Percentiles rank a stretch among this genome's conserved stretches.
These are phyloP conservation scores for Dionaea muscipula DNA, from an alignment of 179 eudicot species.

Conservation along the genomic window DNA sequence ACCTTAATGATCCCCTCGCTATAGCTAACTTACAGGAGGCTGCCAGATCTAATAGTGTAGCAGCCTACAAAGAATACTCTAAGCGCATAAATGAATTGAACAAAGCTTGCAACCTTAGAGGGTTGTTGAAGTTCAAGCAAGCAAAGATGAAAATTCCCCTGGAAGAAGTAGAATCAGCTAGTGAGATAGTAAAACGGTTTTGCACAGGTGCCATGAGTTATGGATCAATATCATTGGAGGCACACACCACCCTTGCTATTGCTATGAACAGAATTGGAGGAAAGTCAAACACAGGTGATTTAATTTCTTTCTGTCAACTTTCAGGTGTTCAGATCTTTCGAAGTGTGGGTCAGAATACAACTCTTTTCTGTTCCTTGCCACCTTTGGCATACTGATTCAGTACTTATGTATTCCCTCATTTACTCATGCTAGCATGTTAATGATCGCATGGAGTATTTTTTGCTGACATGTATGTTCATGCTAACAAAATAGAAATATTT, in stretches of 20 bases:
- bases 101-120: slow-evolving; percentile 75
- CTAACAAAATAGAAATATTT: no score
- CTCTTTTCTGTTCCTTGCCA: no score
- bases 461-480: no score
- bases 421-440: no score
- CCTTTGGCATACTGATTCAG: no score
- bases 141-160: slow-evolving; percentile 43
- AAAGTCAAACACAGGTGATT: slow-evolving; percentile 96
- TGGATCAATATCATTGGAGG: slow-evolving; percentile 94
- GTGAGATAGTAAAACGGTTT: slow-evolving; percentile 94
- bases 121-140: slow-evolving; percentile 81
- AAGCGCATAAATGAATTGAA: slow-evolving; percentile 76
- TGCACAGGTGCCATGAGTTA: slow-evolving; percentile 99
- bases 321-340: no score
- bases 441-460: no score
- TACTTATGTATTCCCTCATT: no score
- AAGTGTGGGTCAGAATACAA: no score
- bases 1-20: slow-evolving; percentile 89
- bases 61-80: slow-evolving; percentile 91
- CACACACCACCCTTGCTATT: slow-evolving; percentile 79
- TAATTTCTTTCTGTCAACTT: no score
- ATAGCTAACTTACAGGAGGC: slow-evolving; percentile 98
- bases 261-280: slow-evolving; percentile 98
- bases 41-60: slow-evolving; percentile 75
- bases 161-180: slow-evolving; percentile 89